Evolutionary conservation across 2,329 filamentous ascomycete genomes (phyloP), one percentile per base, ranked within the genome.

Genomic region (Neophaeococcomyces mojaviensis): DNA sequence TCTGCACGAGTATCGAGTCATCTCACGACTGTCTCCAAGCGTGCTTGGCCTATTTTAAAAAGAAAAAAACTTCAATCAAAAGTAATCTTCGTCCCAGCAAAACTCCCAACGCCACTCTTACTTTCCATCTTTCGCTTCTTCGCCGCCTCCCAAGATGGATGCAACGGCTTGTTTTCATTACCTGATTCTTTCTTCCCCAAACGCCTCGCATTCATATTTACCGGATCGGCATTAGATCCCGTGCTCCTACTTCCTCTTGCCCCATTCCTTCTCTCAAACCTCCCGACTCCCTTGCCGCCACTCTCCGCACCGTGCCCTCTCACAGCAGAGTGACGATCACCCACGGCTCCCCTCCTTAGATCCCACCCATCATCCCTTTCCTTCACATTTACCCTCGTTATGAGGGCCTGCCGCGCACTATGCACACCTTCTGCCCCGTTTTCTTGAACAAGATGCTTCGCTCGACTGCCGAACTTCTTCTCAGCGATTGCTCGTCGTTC

Each of bases 131-230:
- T 82, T 12, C 74, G 72, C 57, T 70, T 70, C 65, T 75, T 78
- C 24, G 76, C 77, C 5, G 79, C 79, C 60, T 77, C 73, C 79
- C 79, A 83, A 45, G 76, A 80, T 16, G 79, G 79, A 71, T 83
- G 79, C 55, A 82, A 54, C 4, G 73, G 64, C 8, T 76, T 76
- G 34, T 66, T 62, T 48, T 79, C 74, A 12, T 46, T 46, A n/a
- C 37, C 22, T 45, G 35, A 28, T 13, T 31, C 35, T 12, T 26
- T 42, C 37, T 35, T 19, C 12, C 16, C 16, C 5, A 5, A 6
- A 28, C 3, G 36, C 24, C 12, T 31, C 15, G 12, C 33, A 4
- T 38, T 40, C 4, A 19, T 9, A 15, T 15, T 30, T 2, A 51
- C 28, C 7, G 44, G 47, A n/a, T 50, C 55, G 31, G 53, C 50